phyloP scores from a whole-genome alignment of 208 protist genomes.

The Trypanosoma boissoni region DNA sequence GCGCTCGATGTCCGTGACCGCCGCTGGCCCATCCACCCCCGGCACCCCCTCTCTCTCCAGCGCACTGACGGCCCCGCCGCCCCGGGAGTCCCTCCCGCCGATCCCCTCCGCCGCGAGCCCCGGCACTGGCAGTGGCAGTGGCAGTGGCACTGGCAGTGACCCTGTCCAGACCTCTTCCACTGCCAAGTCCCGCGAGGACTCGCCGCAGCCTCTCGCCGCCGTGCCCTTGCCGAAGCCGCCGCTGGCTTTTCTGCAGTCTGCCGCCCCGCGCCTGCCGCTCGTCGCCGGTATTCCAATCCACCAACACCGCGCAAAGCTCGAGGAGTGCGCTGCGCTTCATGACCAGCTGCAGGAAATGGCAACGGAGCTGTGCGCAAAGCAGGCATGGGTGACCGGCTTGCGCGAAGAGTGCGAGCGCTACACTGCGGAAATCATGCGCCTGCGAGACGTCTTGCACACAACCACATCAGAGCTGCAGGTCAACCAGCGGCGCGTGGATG shows the following conservation, averaged over 20 bases:
- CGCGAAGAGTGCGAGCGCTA: constrained; percentile 8
- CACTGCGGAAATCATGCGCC: constrained; percentile 20
- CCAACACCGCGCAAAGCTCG: constrained; percentile 27
- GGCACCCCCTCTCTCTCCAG: too few species aligned
- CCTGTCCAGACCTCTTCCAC: too few species aligned
- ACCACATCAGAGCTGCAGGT: constrained; percentile 26
- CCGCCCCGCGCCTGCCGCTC: background rate
- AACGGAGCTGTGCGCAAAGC: constrained; percentile 14
- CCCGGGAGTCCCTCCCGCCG: too few species aligned
- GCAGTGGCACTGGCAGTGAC: too few species aligned
- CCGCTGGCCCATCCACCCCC: too few species aligned
- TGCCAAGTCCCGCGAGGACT: too few species aligned
- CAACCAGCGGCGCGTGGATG: constrained; percentile 21
- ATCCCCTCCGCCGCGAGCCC: too few species aligned
- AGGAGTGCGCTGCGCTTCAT: constrained; percentile 34
- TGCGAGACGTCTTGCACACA: constrained; percentile 26
- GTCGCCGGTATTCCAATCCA: constrained; percentile 17
- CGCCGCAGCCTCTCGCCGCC: background rate
- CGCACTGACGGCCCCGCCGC: too few species aligned
- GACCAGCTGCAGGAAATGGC: constrained; percentile 12
- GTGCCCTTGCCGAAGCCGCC: background rate
- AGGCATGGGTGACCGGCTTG: constrained; percentile 13
- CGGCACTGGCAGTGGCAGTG: too few species aligned
- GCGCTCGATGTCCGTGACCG: too few species aligned
- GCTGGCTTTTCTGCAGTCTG: background rate